These are phyloP conservation scores for Skeletonema costatum DNA, from an alignment of 108 stramenopile species.

Conservation along the genomic window DNA sequence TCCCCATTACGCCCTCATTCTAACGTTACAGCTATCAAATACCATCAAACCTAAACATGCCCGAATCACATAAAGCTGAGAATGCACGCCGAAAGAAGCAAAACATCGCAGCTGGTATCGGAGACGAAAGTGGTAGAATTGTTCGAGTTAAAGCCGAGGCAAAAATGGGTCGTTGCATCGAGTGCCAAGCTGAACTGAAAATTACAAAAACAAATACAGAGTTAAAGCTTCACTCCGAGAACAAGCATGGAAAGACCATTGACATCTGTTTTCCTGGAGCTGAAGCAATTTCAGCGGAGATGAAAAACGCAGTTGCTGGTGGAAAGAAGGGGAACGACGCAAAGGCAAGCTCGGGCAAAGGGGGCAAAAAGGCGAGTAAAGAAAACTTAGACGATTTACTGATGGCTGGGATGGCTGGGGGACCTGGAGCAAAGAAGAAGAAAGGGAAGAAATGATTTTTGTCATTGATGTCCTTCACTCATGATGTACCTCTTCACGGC, in stretches of 20 bases:
- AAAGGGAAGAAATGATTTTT: conserved; percentile 36
- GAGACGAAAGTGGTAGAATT: conserved; percentile 54
- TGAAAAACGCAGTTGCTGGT: conserved; percentile 19
- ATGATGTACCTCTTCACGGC: background rate
- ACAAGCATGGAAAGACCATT: conserved; percentile 52
- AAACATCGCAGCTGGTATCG: conserved; percentile 56
- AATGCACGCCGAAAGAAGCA: conserved; percentile 30
- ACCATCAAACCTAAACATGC: conserved; percentile 17
- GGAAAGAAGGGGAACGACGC: conserved; percentile 14
- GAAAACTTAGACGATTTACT: conserved; percentile 53
- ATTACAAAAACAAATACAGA: conserved; percentile 65
- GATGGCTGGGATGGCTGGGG: conserved; percentile 36
- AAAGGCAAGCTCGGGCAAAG: conserved; percentile 5
- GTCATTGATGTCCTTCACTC: background rate
- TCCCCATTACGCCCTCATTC: too few species aligned
- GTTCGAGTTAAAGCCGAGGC: conserved; percentile 42
- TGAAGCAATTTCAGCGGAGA: conserved; percentile 24
- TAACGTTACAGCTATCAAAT: too few species aligned
- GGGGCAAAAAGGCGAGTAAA: conserved; percentile 32
- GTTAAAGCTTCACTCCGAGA: conserved; percentile 48
- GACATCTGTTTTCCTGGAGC: conserved; percentile 61
- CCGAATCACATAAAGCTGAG: conserved; percentile 31
- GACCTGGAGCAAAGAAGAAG: conserved; percentile 26
- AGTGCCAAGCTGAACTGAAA: conserved; percentile 50
- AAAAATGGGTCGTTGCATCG: conserved; percentile 30